These are phyloP conservation scores for Debaryomyces fabryi DNA, from an alignment of 1,139 yeast genomes.

Conservation along the genomic window DNA sequence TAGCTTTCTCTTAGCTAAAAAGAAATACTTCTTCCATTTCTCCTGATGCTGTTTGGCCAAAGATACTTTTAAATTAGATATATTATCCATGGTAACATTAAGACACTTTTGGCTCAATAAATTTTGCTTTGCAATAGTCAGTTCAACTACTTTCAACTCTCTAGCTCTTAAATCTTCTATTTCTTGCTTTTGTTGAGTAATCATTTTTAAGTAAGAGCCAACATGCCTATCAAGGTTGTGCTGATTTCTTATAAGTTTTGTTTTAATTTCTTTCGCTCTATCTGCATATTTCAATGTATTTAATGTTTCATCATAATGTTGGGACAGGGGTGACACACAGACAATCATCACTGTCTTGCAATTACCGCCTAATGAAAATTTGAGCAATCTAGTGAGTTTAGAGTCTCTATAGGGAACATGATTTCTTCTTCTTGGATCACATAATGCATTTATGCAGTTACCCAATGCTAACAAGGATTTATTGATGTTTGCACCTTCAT, in stretches of 20 bases:
- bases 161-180: slow-evolving; percentile 68
- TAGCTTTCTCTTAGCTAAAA: slow-evolving; percentile 61
- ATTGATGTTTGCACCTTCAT: slow-evolving; percentile 93
- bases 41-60: slow-evolving; percentile 46
- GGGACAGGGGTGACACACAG: slow-evolving; percentile 83
- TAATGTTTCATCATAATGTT: slow-evolving; percentile 88
- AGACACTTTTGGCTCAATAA: slow-evolving; percentile 37
- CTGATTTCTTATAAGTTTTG: slow-evolving; percentile 74
- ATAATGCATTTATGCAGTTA: slow-evolving; percentile 89
- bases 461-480: slow-evolving; percentile 86
- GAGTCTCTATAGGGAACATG: slow-evolving; percentile 94
- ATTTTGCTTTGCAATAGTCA: slow-evolving; percentile 33
- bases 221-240: slow-evolving; percentile 83
- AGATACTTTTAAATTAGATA: slow-evolving; percentile 40
- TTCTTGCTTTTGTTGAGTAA: slow-evolving; percentile 78
- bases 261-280: slow-evolving; percentile 87
- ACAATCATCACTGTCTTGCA: slow-evolving; percentile 96
- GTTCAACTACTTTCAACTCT: slow-evolving; percentile 47
- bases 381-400: slow-evolving; percentile 79
- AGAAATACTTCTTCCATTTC: slow-evolving; percentile 49
- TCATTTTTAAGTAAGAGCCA: slow-evolving; percentile 83
- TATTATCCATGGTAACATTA: slow-evolving; percentile 40
- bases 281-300: slow-evolving; percentile 90
- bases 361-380: slow-evolving; percentile 91
- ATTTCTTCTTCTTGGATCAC: slow-evolving; percentile 65